Conservation (phyloP, 371 early-diverging fungal genomes). For the Rhizopus sp. region DNA sequence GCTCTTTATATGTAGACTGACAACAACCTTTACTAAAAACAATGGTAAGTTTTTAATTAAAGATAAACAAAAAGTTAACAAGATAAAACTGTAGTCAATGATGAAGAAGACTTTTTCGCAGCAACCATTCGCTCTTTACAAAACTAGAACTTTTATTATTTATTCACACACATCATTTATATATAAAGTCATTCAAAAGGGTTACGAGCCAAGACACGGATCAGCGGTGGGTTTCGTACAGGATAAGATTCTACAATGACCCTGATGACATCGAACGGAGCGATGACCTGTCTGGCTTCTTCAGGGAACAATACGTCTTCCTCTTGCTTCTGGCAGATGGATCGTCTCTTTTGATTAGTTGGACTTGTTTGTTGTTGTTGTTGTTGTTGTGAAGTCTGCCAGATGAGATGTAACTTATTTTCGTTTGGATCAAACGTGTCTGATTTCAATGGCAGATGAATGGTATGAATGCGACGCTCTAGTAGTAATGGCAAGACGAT, state of each 20-base stretch:
- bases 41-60: neutral
- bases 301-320: constrained; percentile 21
- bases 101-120: constrained; percentile 50
- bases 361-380: constrained; percentile 9
- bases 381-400: constrained; percentile 38
- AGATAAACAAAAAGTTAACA: neutral
- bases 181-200: constrained; percentile 42
- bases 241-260: constrained; percentile 68
- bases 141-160: neutral
- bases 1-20: too few relatives aligned
- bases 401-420: constrained; percentile 49
- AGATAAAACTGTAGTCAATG: constrained; percentile 6
- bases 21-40: too few relatives aligned
- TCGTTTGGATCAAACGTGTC: constrained; percentile 40
- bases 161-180: neutral
- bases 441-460: constrained; percentile 43
- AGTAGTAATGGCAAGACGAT: constrained; percentile 59
- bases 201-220: constrained; percentile 68
- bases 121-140: constrained; percentile 46
- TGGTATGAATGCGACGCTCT: constrained; percentile 55
- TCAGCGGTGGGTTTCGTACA: constrained; percentile 66
- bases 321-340: neutral
- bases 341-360: neutral
- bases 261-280: constrained; percentile 61
- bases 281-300: constrained; percentile 55